Evolutionary conservation across 1,284 basidiomycete genomes (phyloP).

Genomic region (Agaricales sp.): DNA sequence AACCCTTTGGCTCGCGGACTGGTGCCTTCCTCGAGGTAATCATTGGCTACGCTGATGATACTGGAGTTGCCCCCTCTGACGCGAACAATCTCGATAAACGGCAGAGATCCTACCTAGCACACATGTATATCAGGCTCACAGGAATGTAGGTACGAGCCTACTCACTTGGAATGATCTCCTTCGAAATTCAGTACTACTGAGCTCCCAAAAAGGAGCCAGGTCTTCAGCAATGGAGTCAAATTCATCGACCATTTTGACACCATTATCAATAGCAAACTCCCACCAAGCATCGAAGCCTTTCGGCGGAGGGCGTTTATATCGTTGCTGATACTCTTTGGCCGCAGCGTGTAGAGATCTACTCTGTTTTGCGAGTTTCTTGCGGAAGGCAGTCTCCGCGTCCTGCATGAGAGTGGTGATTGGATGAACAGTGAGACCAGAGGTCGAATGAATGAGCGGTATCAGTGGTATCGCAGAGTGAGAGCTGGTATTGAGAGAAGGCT

Average conservation of each 20-base stretch:
- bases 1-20: slow-evolving; percentile 74
- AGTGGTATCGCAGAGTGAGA: slow-evolving; percentile 13
- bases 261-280: slow-evolving; percentile 64
- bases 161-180: slow-evolving; percentile 59
- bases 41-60: slow-evolving; percentile 53
- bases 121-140: slow-evolving; percentile 4
- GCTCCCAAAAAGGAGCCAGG: slow-evolving; percentile 69
- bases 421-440: slow-evolving; percentile 31
- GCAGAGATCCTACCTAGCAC: slow-evolving; percentile 60
- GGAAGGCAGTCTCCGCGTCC: slow-evolving; percentile 61
- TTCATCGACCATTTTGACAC: slow-evolving; percentile 81
- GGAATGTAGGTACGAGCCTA: slow-evolving; percentile 8
- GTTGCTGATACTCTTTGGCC: slow-evolving; percentile 65
- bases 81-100: slow-evolving; percentile 80
- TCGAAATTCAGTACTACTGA: slow-evolving; percentile 66
- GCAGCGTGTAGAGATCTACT: slow-evolving; percentile 69
- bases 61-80: slow-evolving; percentile 53
- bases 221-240: slow-evolving; percentile 80
- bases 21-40: slow-evolving; percentile 44
- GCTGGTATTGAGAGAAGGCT: slow-evolving; percentile 11
- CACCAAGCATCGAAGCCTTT: slow-evolving; percentile 89
- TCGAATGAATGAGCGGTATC: slow-evolving; percentile 4
- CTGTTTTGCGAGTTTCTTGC: slow-evolving; percentile 58
- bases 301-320: slow-evolving; percentile 77
- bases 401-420: slow-evolving; percentile 79